Percentiles rank a stretch among this genome's conserved stretches.
Conservation (phyloP, 2,329 filamentous ascomycete species). For the Colletotrichum tofieldiae region DNA sequence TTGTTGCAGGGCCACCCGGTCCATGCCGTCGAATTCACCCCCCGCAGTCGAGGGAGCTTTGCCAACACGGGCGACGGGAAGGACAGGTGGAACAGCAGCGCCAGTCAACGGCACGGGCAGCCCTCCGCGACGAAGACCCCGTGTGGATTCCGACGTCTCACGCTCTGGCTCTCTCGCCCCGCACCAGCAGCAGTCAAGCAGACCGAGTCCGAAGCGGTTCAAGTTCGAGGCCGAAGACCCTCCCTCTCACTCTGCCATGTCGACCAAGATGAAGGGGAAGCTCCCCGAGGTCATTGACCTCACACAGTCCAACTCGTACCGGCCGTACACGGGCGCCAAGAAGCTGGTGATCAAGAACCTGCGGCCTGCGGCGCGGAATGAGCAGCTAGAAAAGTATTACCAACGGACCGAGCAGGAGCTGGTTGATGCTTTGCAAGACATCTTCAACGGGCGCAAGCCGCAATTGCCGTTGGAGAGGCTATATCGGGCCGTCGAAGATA, state of each 20-base stretch:
- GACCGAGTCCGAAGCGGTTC: conserved; percentile 43
- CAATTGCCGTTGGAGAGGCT: conserved; percentile 87
- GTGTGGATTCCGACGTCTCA: conserved; percentile 55
- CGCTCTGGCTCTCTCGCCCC: conserved; percentile 45
- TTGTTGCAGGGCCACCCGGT: conserved; percentile 44
- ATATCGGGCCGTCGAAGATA: conserved; percentile 91
- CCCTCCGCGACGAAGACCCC: conserved; percentile 57
- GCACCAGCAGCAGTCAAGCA: conserved; percentile 36
- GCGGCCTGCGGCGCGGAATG: conserved; percentile 69
- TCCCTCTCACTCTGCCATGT: conserved; percentile 36
- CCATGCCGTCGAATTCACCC: conserved; percentile 44
- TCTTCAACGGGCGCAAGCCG: conserved; percentile 78
- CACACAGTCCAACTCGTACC: conserved; percentile 66
- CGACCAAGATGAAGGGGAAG: conserved; percentile 57
- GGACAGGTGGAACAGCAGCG: conserved; percentile 31
- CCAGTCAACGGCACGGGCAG: conserved; percentile 47
- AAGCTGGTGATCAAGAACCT: conserved; percentile 96
- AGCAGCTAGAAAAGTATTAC: conserved; percentile 84
- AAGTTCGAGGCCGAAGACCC: conserved; percentile 36
- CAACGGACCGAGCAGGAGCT: conserved; percentile 82
- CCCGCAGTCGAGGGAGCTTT: conserved; percentile 43
- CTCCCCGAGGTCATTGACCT: conserved; percentile 57
- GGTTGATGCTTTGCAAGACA: conserved; percentile 78
- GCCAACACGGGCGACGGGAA: conserved; percentile 43
- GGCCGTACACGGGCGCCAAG: conserved; percentile 83